Conservation (phyloP, 192 early-diverging fungal species). For the Entomortierella lignicola region DNA sequence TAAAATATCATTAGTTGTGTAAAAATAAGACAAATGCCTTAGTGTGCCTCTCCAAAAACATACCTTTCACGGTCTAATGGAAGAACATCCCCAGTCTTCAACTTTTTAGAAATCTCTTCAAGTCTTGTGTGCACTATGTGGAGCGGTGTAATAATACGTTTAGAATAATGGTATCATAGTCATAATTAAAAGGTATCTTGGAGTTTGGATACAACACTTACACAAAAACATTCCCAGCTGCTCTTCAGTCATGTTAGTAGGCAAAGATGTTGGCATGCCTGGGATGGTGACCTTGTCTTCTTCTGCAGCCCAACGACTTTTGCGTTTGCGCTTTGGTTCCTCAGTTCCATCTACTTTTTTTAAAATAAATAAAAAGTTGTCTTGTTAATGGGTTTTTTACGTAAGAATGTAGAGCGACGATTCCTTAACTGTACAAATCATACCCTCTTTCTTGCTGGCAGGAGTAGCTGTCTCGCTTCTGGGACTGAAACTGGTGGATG, state of each 20-base stretch:
- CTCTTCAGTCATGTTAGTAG: constrained; percentile 80
- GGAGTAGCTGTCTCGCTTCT: constrained; percentile 7
- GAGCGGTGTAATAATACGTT: background rate
- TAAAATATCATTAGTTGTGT: background rate
- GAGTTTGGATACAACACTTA: constrained; percentile 47
- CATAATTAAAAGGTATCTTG: no score
- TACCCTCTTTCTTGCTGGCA: constrained; percentile 11
- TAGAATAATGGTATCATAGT: background rate
- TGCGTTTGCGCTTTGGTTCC: constrained; percentile 74
- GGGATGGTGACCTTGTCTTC: constrained; percentile 79
- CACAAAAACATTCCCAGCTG: constrained; percentile 83
- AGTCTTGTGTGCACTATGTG: constrained; percentile 82
- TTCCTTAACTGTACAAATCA: background rate
- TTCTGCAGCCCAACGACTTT: constrained; percentile 91
- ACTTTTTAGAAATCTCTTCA: constrained; percentile 88
- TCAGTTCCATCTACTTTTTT: constrained; percentile 41
- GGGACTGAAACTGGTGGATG: background rate
- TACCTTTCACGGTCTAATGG: constrained; percentile 85
- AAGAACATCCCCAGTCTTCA: constrained; percentile 85
- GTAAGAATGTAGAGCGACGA: no score
- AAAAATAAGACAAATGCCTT: background rate
- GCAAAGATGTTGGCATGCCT: constrained; percentile 81
- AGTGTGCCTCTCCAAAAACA: background rate
- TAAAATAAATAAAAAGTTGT: background rate
- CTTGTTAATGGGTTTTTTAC: no score